Evolutionary conservation across 345 rosid genomes (phyloP).

Genomic region (Gossypium australe): DNA sequence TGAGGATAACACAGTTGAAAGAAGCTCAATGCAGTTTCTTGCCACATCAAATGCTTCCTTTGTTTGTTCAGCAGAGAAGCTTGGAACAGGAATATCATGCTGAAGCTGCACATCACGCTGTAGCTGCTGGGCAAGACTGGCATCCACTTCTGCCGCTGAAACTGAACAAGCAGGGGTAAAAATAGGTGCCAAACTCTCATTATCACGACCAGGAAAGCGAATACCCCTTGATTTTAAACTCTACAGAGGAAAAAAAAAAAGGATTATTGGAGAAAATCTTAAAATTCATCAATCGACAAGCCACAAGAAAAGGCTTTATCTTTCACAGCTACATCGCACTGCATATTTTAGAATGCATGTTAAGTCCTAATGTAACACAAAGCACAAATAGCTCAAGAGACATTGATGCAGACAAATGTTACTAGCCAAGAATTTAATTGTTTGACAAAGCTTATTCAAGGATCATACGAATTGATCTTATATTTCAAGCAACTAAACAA

Average conservation of each 20-base stretch:
- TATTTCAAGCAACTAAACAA: not conserved
- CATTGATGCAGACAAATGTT: not conserved
- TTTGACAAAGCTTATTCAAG: not conserved
- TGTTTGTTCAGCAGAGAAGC: slow-evolving; percentile 70
- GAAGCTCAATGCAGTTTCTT: slow-evolving; percentile 87
- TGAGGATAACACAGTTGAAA: slow-evolving; percentile 69
- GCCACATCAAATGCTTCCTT: slow-evolving; percentile 96
- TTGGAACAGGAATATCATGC: slow-evolving; percentile 48
- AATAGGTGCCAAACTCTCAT: slow-evolving; percentile 90
- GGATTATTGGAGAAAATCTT: slow-evolving; percentile 5
- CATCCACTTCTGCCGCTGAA: slow-evolving; percentile 53
- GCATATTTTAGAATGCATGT: not conserved
- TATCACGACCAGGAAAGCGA: slow-evolving; percentile 94
- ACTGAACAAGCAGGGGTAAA: slow-evolving; percentile 89
- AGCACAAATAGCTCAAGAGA: slow-evolving; percentile 1
- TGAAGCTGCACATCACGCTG: slow-evolving; percentile 30
- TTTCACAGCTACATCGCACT: not conserved
- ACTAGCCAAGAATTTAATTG: not conserved
- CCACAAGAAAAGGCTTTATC: not conserved
- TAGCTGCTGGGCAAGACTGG: slow-evolving; percentile 43
- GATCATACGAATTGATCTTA: not conserved
- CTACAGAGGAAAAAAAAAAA: slow-evolving; percentile 21
- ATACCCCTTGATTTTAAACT: slow-evolving; percentile 89
- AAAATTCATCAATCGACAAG: not conserved
- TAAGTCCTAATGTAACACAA: not conserved